Percentiles rank a stretch among this genome's conserved stretches.
Evolutionary conservation across 371 early-diverging fungal genomes (phyloP).

Genomic region (Rhizopus arrhizus): DNA sequence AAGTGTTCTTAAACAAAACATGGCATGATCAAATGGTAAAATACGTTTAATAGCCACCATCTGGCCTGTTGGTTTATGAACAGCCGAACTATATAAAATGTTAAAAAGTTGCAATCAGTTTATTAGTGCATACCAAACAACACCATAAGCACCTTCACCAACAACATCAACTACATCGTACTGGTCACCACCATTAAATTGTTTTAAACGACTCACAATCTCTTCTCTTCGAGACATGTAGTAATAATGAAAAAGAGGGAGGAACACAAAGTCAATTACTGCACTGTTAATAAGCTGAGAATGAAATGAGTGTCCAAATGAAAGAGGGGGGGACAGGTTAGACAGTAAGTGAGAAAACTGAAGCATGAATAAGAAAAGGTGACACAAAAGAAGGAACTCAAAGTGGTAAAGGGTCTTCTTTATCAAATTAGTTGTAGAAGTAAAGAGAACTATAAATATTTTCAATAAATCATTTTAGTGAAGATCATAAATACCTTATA

Average conservation of each 20-base stretch:
- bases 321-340: background rate
- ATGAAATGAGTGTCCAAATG: background rate
- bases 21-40: constrained; percentile 85
- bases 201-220: constrained; percentile 50
- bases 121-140: constrained; percentile 55
- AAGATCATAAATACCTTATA: no score
- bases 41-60: constrained; percentile 94
- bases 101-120: background rate
- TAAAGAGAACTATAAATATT: no score
- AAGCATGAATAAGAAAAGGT: background rate
- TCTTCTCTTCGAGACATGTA: constrained; percentile 35
- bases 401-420: no score
- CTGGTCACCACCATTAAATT: constrained; percentile 64
- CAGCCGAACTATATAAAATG: constrained; percentile 65
- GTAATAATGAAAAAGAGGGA: background rate
- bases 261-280: background rate
- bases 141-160: constrained; percentile 69
- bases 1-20: constrained; percentile 84
- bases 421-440: no score
- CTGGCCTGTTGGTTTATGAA: constrained; percentile 82
- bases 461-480: no score
- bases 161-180: constrained; percentile 64
- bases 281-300: constrained; percentile 4
- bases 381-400: background rate
- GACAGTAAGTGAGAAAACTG: background rate